phyloP scores from a whole-genome alignment of 768 basidiomycete genomes.

The Pleurotus eryngii region DNA sequence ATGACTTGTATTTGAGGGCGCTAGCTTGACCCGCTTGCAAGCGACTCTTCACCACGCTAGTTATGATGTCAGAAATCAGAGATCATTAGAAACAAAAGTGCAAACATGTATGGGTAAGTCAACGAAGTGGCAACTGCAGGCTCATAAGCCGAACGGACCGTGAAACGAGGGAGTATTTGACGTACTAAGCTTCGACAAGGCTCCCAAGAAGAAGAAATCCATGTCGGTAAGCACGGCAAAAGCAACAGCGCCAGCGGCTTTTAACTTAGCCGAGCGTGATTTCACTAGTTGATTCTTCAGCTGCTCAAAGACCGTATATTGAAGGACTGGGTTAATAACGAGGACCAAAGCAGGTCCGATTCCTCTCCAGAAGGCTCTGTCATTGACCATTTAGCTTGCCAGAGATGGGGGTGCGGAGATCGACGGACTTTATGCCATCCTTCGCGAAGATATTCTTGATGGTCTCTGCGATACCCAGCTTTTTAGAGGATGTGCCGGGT shows the following conservation, averaged over 20 bases:
- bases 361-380: constrained; percentile 39
- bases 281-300: background rate
- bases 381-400: background rate
- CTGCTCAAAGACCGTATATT: background rate
- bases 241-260: constrained; percentile 21
- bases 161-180: constrained; percentile 2
- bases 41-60: constrained; percentile 61
- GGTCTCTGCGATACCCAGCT: constrained; percentile 79
- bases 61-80: background rate
- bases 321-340: constrained; percentile 77
- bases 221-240: constrained; percentile 65
- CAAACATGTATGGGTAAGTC: constrained; percentile 78
- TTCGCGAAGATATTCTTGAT: constrained; percentile 73
- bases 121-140: constrained; percentile 31
- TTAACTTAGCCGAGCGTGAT: background rate
- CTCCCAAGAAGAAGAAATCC: constrained; percentile 95
- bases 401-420: constrained; percentile 18
- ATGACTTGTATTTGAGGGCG: constrained; percentile 44
- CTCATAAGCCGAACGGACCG: background rate
- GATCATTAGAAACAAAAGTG: background rate
- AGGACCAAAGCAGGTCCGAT: constrained; percentile 77
- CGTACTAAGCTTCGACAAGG: constrained; percentile 83
- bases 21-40: constrained; percentile 60
- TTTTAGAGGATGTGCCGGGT: background rate
- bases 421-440: constrained; percentile 74